Base-by-base conservation (phyloP, 495 filamentous ascomycete species). In the Penicillium angulare region DNA sequence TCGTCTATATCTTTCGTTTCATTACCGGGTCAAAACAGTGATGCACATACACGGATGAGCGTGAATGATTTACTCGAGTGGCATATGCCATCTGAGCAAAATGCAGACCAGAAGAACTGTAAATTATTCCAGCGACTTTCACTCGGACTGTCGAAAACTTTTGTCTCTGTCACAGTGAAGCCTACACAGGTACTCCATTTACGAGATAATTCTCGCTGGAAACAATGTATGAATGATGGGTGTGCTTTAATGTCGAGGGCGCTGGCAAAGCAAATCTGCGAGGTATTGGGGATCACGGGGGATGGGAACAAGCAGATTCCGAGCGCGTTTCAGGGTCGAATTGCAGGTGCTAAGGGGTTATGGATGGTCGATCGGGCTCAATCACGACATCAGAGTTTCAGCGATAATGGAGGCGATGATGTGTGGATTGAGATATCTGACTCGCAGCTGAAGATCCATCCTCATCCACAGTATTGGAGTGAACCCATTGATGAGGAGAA, bases 291-390 rank as follows among this genome's bases (percentile, higher is more conserved):
- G 0, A 73, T 90, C 5, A 56, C 72, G 3, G 65, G 74, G 0
- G 74, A 76, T 33, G 27, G 27, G 5, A 31, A 6, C 27, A 31
- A 6, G 13, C 17, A 32, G 10, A 76, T 85, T 0, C 90, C 92
- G 0, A 86, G 85, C 47, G 81, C 77, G 6, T 86, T 95, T 43
- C 92, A 97, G 68, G 92, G 76, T 9, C 77, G 92, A 33, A 83
- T 97, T 52, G 87, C 85, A 2, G 84, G 87, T 5, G 88, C 89
- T 1, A 97, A 97, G 66, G 93, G 93, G 2, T 70, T 97, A 33
- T 97, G 92, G 92, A 82, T 92, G 68, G 76, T 92, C 13, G 83
- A 86, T 54, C 51, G 50, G n/a, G 62, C 72, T 35, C 20, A 55
- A 9, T 68, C 66, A 2, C 50, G 52, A 3, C 20, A 46, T 22